phyloP scores from a whole-genome alignment of 2,329 filamentous ascomycete genomes.

The Pseudogymnoascus pannorum region DNA sequence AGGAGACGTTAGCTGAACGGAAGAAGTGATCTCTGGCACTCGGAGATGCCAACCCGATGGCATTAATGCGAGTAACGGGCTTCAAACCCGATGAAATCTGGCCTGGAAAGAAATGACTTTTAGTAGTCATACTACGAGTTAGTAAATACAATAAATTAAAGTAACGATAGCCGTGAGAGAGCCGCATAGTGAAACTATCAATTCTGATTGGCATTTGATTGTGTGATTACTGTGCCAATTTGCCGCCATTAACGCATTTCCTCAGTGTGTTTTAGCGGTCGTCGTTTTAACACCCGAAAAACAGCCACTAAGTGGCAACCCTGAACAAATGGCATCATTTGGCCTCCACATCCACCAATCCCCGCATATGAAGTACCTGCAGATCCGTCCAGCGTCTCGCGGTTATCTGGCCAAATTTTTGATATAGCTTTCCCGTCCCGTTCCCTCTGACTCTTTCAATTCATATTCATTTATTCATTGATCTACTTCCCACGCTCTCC shows the following conservation, averaged over 20 bases:
- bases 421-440: not conserved
- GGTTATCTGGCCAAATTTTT: slow-evolving; percentile 7
- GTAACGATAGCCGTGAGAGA: not conserved
- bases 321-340: slow-evolving; percentile 7
- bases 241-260: not conserved
- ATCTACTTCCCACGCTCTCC: slow-evolving; percentile 6
- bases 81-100: not conserved
- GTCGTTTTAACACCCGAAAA: slow-evolving; percentile 7
- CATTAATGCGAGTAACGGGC: not conserved
- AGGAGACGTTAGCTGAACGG: slow-evolving; percentile 32
- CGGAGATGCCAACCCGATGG: slow-evolving; percentile 3
- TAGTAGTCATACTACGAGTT: not conserved
- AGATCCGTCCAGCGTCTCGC: not conserved
- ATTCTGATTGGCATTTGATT: not conserved
- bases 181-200: not conserved
- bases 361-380: slow-evolving; percentile 4
- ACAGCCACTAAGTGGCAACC: slow-evolving; percentile 1
- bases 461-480: not conserved
- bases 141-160: not conserved
- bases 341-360: not conserved
- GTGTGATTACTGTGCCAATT: not conserved
- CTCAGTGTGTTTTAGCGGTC: not conserved
- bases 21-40: not conserved
- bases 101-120: not conserved
- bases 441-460: slow-evolving; percentile 1